Conservation (phyloP, 1,139 yeast species). For the Tardiomyces blankii region DNA sequence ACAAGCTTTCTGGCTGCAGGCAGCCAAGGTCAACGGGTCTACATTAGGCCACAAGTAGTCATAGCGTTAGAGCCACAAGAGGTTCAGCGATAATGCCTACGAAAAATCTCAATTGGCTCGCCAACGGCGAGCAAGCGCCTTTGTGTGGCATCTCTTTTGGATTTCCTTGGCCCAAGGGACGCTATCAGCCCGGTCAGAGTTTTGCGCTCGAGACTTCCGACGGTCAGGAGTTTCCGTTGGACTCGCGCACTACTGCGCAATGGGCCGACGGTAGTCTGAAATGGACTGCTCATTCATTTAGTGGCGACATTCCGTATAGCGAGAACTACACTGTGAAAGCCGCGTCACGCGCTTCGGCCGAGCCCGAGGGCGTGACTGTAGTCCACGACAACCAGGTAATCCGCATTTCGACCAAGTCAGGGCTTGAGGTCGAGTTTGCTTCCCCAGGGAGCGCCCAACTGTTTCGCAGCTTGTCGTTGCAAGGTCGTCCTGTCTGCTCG, state of each 20-base stretch:
- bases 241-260: constrained; percentile 5
- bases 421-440: not conserved
- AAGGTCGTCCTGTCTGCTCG: not conserved
- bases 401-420: not conserved
- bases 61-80: no score
- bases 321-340: not conserved
- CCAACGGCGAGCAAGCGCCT: not conserved
- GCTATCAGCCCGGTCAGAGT: not conserved
- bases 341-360: not conserved
- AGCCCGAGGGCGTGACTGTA: not conserved
- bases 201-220: not conserved
- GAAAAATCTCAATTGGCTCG: not conserved
- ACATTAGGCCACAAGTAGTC: no score
- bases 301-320: not conserved
- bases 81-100: not conserved
- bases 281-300: constrained; percentile 8
- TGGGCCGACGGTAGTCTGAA: constrained; percentile 10
- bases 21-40: no score
- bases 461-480: not conserved
- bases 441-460: not conserved
- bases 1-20: constrained; percentile 1
- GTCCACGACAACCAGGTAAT: not conserved
- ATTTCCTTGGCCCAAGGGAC: constrained; percentile 4
- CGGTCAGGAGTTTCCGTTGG: constrained; percentile 1
- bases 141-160: constrained; percentile 1